Evolutionary conservation across 768 basidiomycete genomes (phyloP), one percentile per base, ranked within the genome.

Genomic region (Psilocybe subaeruginosa): DNA sequence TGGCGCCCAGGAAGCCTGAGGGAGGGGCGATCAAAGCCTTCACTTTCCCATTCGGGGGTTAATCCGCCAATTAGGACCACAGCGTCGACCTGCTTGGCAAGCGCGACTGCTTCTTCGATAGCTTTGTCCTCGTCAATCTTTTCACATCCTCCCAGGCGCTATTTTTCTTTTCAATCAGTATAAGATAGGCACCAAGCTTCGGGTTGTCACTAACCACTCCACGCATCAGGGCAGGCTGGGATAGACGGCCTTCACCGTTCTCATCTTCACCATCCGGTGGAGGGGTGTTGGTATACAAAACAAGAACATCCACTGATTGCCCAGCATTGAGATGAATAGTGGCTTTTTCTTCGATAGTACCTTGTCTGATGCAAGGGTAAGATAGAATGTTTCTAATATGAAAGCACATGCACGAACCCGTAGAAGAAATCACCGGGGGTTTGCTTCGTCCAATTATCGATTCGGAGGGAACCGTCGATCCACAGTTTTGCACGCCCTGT

Each of bases 361-460:
- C 89, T 76, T 88, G 85, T 1, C 84, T 85, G 56, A 16, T 30
- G 48, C 19, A 37, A 57, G 5, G 9, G 31, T 51, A 17, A 27
- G 45, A 48, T 23, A 23, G 4, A 33, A 16, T 8, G 14, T 60
- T 23, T 35, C 23, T 3, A 50, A 37, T 49, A 14, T 31, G 3
- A 37, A 3, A 19, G 31, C 7, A 49, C 37, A 14, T 6, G 29
- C 5, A 70, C 80, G n/a, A 60, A 83, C 81, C 85, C 86, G 64
- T 89, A 89, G 73, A 88, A 89, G 74, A 88, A 86, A 62, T 89
- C 88, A 0, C 89, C 87, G 0, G 83, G 84, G 2, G 79, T 79
- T 71, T 90, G 88, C 64, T 84, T 83, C 8, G 85, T 87, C 82
- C 88, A 89, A 68, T 91, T 90, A 68, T 91, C 89, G 49, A 91